phyloP scores from a whole-genome alignment of 768 basidiomycete genomes.

The Strobilomyces confusus region DNA sequence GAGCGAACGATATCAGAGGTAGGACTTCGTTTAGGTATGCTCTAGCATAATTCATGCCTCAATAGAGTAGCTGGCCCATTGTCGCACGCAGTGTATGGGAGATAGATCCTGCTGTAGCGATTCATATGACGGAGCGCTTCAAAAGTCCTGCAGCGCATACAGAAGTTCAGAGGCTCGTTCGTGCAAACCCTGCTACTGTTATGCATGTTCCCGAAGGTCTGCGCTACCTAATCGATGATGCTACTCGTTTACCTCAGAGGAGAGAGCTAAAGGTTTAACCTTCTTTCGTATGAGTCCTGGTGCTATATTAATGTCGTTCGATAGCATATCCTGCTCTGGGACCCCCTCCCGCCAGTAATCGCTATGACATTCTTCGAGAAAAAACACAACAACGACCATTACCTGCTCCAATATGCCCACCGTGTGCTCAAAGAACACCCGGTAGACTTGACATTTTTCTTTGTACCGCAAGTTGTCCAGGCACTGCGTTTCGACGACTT shows the following conservation, averaged over 20 bases:
- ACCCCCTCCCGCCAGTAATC: conserved; percentile 77
- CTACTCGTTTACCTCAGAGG: conserved; percentile 49
- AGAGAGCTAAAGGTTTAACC: conserved; percentile 70
- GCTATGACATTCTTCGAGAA: conserved; percentile 84
- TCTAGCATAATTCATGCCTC: conserved; percentile 2
- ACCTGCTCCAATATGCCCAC: conserved; percentile 93
- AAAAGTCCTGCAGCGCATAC: conserved; percentile 56
- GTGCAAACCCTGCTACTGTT: conserved; percentile 64
- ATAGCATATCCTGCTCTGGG: conserved; percentile 87
- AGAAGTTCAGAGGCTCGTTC: conserved; percentile 77
- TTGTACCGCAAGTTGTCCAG: conserved; percentile 97
- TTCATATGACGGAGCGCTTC: conserved; percentile 87
- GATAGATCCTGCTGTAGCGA: conserved; percentile 74
- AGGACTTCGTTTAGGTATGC: conserved; percentile 12
- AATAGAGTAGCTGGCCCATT: conserved; percentile 61
- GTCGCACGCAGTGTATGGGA: conserved; percentile 76
- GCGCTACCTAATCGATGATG: conserved; percentile 72
- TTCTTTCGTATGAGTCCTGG: not conserved
- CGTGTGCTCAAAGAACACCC: conserved; percentile 93
- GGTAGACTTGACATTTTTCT: conserved; percentile 95
- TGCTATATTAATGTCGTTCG: conserved; percentile 1
- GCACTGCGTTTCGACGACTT: conserved; percentile 87
- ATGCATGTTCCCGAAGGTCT: conserved; percentile 80
- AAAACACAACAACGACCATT: conserved; percentile 76
- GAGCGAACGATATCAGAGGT: conserved; percentile 67